Evolutionary conservation across 768 basidiomycete genomes (phyloP), one percentile per base, ranked within the genome.

Genomic region (Vishniacozyma victoriae): DNA sequence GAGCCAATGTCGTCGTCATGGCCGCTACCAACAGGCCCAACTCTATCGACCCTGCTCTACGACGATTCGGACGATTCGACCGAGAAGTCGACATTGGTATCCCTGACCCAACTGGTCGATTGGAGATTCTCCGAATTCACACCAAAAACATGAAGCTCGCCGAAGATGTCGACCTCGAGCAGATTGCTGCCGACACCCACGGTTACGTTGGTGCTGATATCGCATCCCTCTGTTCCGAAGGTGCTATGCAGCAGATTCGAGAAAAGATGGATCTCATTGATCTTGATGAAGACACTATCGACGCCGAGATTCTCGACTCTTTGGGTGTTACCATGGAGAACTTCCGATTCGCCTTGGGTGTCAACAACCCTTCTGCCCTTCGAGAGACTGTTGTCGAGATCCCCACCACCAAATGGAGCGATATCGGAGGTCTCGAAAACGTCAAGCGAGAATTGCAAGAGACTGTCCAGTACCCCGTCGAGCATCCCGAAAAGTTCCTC

Each of bases 401-500:
- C 44, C 95, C 95, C 15, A 96, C 89, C 38, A 89, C 92, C 67
- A 95, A 86, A 33, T 99, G 95, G 95, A 85, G 91, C 82, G 95
- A 99, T 63, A 83, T 99, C 69, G 95, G 95, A 82, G 95, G 95
- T 76, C 82, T 99, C 75, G 92, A 95, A 51, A 97, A 97, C 75
- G 95, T 99, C 85, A 97, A 99, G 78, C 82, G 81, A 76, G 95
- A 99, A 76, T 79, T 99, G 45, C 95, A 99, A 72, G 95, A 99
- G 76, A 99, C 95, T 11, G 93, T 99, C 0, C 93, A 97, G 71
- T 99, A 99, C 78, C 95, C 95, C 44, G 95, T 97, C 73, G 95
- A 99, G 75, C 95, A 97, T 71, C 95, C 95, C 53, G 95, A 99
- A 73, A 99, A 99, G 78, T 99, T 97, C 90, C 79, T 99, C 85